These are phyloP conservation scores for Gaultheria prostrata DNA, from an alignment of 148 eudicot species.

Conservation along the genomic window DNA sequence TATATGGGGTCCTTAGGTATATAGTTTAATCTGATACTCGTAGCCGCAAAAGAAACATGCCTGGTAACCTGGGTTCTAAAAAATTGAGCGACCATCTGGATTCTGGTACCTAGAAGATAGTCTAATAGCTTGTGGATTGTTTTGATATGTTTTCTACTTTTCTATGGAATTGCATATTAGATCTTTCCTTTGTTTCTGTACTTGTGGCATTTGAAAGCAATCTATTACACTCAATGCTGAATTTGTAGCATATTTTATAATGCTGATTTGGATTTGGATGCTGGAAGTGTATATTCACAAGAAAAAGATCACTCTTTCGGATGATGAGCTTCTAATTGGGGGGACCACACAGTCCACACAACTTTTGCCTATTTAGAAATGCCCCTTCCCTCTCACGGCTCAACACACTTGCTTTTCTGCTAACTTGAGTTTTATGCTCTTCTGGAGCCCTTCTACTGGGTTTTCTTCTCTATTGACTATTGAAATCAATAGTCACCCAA, in stretches of 20 bases:
- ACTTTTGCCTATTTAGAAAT: conserved; percentile 3
- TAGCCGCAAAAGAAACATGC: background rate
- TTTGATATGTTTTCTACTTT: background rate
- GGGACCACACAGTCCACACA: conserved; percentile 2
- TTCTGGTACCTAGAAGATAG: background rate
- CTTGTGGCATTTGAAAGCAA: conserved; percentile 5
- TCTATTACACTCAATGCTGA: background rate
- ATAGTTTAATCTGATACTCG: background rate
- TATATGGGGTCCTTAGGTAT: background rate
- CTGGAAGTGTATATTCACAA: conserved; percentile 14
- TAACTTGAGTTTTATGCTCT: too few relatives aligned
- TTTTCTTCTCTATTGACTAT: too few relatives aligned
- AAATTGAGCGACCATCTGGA: background rate
- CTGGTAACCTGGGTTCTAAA: background rate
- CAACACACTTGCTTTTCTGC: too few relatives aligned
- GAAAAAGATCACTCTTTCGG: conserved; percentile 11
- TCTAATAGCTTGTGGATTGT: background rate
- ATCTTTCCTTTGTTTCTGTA: background rate
- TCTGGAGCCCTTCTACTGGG: too few relatives aligned
- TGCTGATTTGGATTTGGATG: background rate
- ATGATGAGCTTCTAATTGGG: conserved; percentile 18
- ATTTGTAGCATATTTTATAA: background rate
- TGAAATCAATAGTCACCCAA: background rate
- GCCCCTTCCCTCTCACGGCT: background rate
- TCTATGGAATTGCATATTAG: background rate